Percentiles rank a stretch among this genome's conserved stretches.
phyloP scores from a whole-genome alignment of 2,329 filamentous ascomycete genomes.

The Cladosporium sp. region DNA sequence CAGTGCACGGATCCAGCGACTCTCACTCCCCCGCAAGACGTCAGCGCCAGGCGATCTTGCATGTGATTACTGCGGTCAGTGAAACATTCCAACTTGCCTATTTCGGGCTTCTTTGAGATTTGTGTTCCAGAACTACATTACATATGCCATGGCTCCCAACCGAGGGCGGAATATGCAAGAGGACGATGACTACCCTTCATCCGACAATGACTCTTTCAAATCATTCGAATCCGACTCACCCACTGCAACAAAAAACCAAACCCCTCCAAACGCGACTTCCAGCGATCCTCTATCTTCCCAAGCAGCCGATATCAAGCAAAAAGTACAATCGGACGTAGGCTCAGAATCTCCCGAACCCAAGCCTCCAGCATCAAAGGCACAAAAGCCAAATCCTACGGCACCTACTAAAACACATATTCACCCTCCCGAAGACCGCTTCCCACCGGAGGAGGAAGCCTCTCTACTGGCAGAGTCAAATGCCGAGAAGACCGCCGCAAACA shows the following conservation, averaged over 20 bases:
- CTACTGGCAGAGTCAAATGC: conserved; percentile 68
- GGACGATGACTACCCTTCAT: conserved; percentile 13
- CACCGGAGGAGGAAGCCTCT: conserved; percentile 44
- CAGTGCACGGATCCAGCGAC: neutral
- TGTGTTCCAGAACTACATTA: neutral
- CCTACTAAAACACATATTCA: neutral
- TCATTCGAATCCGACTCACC: conserved; percentile 26
- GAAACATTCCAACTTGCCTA: too few species aligned
- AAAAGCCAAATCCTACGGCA: too few species aligned
- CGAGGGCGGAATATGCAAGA: neutral
- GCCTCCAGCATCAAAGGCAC: neutral
- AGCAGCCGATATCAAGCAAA: neutral
- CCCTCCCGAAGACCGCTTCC: conserved; percentile 29
- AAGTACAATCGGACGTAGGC: neutral
- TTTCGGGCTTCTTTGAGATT: neutral
- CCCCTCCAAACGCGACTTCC: neutral
- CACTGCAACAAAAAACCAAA: conserved; percentile 4
- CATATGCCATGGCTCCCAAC: conserved; percentile 1
- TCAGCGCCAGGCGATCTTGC: neutral
- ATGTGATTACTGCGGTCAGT: conserved; percentile 3
- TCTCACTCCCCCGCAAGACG: conserved; percentile 4
- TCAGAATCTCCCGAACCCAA: neutral
- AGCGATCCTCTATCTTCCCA: neutral
- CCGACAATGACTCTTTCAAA: conserved; percentile 25
- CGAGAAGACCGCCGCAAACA: conserved; percentile 73